Evolutionary conservation across 2,329 filamentous ascomycete species (phyloP).

Genomic region (Fusarium tjaetaba): DNA sequence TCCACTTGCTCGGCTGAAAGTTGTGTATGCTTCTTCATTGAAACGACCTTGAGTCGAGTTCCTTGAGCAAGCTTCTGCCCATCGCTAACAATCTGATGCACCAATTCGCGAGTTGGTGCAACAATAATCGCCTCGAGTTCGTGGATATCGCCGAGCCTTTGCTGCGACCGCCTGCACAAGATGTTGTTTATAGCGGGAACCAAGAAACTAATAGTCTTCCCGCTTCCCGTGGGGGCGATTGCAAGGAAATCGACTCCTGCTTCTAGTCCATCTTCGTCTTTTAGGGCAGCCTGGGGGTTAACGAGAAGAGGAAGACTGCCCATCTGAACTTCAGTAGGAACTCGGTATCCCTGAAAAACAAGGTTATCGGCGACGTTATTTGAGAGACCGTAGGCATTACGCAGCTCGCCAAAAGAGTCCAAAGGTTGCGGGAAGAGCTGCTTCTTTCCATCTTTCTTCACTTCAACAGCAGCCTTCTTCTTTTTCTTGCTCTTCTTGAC

Average conservation of each 20-base stretch:
- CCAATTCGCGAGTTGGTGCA: slow-evolving; percentile 82
- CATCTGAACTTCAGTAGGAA: slow-evolving; percentile 95
- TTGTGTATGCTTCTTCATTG: slow-evolving; percentile 87
- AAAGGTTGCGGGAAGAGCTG: slow-evolving; percentile 83
- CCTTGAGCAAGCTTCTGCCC: slow-evolving; percentile 81
- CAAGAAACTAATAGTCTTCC: slow-evolving; percentile 93
- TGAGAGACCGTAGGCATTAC: slow-evolving; percentile 77
- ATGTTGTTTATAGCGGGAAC: slow-evolving; percentile 86
- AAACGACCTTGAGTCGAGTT: slow-evolving; percentile 80
- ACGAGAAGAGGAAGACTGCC: slow-evolving; percentile 84
- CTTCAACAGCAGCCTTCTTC: slow-evolving; percentile 58
- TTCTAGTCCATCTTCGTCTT: slow-evolving; percentile 49
- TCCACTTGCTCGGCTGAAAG: slow-evolving; percentile 62
- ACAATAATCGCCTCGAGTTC: slow-evolving; percentile 75
- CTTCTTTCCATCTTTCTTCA: slow-evolving; percentile 63
- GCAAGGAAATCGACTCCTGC: slow-evolving; percentile 78
- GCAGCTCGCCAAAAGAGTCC: slow-evolving; percentile 78
- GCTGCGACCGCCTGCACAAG: slow-evolving; percentile 63
- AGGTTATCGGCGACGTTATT: slow-evolving; percentile 81
- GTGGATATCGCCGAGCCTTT: slow-evolving; percentile 53
- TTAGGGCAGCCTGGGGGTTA: slow-evolving; percentile 61
- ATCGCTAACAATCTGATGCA: slow-evolving; percentile 84
- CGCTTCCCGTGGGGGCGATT: slow-evolving; percentile 93
- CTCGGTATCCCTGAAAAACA: slow-evolving; percentile 81
- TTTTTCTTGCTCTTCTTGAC: slow-evolving; percentile 67